A percentile compares a stretch with the other conserved stretches of the same genome.
These are phyloP conservation scores for Lipomyces mesembrius DNA, from an alignment of 805 yeast genomes.

Conservation along the genomic window DNA sequence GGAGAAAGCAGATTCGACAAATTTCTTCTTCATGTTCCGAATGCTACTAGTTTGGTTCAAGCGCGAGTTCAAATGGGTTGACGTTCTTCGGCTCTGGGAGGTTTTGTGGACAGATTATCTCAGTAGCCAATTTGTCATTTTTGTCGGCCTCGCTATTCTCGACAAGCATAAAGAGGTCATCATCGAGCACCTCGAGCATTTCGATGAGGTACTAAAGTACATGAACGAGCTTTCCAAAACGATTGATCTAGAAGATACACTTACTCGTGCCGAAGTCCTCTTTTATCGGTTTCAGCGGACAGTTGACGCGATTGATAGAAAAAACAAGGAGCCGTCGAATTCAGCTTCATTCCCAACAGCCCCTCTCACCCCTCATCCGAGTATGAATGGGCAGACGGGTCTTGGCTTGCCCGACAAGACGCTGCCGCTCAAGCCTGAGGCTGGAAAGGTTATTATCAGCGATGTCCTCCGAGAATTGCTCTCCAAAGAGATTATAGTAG, in stretches of 20 bases:
- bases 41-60: slow-evolving; percentile 96
- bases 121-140: slow-evolving; percentile 84
- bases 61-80: slow-evolving; percentile 82
- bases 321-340: slow-evolving; percentile 32
- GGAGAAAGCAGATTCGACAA: slow-evolving; percentile 84
- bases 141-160: slow-evolving; percentile 84
- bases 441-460: slow-evolving; percentile 33
- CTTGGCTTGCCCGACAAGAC: slow-evolving; percentile 26
- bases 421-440: slow-evolving; percentile 35
- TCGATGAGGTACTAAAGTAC: slow-evolving; percentile 90
- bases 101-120: slow-evolving; percentile 85
- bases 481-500: slow-evolving; percentile 63
- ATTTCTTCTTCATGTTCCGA: slow-evolving; percentile 90
- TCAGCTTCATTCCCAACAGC: slow-evolving; percentile 14
- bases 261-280: slow-evolving; percentile 82
- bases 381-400: background rate
- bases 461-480: slow-evolving; percentile 58
- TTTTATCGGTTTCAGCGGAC: slow-evolving; percentile 80
- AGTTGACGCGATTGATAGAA: slow-evolving; percentile 70
- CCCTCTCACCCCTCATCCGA: slow-evolving; percentile 1
- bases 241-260: slow-evolving; percentile 72
- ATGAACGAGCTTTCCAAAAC: slow-evolving; percentile 87
- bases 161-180: slow-evolving; percentile 84
- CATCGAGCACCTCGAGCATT: slow-evolving; percentile 69
- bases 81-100: slow-evolving; percentile 87